Base-by-base conservation (phyloP, 805 yeast genomes). In the Zygoascus bituminiphila region DNA sequence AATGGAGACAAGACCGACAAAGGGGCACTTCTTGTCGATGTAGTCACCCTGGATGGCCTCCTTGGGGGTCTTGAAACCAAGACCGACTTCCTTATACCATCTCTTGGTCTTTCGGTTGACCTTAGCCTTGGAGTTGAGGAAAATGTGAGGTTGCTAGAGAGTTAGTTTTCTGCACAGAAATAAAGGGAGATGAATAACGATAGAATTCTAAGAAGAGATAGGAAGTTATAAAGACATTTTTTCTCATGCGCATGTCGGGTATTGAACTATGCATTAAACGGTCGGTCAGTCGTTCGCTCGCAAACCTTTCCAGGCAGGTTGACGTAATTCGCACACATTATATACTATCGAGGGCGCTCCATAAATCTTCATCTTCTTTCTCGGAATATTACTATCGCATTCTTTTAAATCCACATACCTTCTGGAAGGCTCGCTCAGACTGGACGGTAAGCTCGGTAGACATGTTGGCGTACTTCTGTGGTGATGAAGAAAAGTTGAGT, bases 381-480 rank as follows among this genome's bases (percentile, higher is more conserved):
- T 12, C 19, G 9, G 9, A 14, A 26, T 14, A 26, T n/a, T n/a
- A n/a, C n/a, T n/a, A n/a, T n/a, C n/a, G n/a, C n/a, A n/a, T n/a
- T n/a, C n/a, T n/a, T n/a, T n/a, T 26, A 26, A 10, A 15, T 19
- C 17, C 39, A 25, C 94, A 73, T 80, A 87, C 95, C 94, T 93
- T 93, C 84, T 93, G 98, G 96, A 84, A 93, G 88, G 98, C 98
- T 80, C 95, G 91, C 84, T 93, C 98, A 74, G 97, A 85, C 84
- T 93, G 98, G 81, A 93, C 98, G 76, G 96, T 91, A 81, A 93
- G 88, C 84, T 93, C 98, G 77, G 98, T 85, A 74, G 98, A 94
- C 98, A 91, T 93, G 48, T 29, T 29, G 33, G 33, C 33, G 33
- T 29, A 29, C 33, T 29, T 29, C 33, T 29, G 33, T 29, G n/a